A percentile compares a stretch with the other conserved stretches of the same genome.
Evolutionary conservation across 176 grass and related monocot genomes (phyloP).

Genomic region (Carex pumila): DNA sequence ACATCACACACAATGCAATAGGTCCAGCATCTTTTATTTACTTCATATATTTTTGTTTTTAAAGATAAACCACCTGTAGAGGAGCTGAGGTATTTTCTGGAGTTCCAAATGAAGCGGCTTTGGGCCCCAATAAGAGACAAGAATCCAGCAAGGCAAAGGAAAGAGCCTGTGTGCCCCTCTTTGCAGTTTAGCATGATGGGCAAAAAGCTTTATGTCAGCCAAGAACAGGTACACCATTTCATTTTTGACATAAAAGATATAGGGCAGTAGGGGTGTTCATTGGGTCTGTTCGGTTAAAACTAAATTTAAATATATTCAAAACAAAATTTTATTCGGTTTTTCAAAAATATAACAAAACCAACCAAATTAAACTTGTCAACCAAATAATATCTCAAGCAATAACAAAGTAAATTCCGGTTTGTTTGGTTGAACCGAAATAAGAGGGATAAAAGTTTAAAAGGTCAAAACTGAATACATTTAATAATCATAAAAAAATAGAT

Average conservation of each 20-base stretch:
- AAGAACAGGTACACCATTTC: slow-evolving; percentile 32
- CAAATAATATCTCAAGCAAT: too few species aligned
- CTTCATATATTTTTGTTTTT: slow-evolving; percentile 22
- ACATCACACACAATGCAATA: background rate
- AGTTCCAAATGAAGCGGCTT: slow-evolving; percentile 56
- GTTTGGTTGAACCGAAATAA: too few species aligned
- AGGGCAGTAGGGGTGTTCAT: too few species aligned
- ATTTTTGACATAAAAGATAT: background rate
- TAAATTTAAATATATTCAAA: too few species aligned
- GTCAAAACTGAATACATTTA: too few species aligned
- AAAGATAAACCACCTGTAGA: slow-evolving; percentile 69
- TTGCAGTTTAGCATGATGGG: slow-evolving; percentile 76
- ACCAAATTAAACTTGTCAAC: too few species aligned
- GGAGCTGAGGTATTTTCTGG: slow-evolving; percentile 63
- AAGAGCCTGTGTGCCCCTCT: slow-evolving; percentile 56
- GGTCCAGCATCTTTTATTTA: background rate
- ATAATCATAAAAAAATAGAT: too few species aligned
- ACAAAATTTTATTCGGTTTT: too few species aligned
- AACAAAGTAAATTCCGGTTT: too few species aligned
- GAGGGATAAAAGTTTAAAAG: too few species aligned
- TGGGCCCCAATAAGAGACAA: slow-evolving; percentile 55
- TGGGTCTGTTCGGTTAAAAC: too few species aligned
- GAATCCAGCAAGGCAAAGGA: slow-evolving; percentile 45
- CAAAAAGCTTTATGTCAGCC: slow-evolving; percentile 57
- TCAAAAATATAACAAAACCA: too few species aligned